Percentiles rank a stretch among this genome's conserved stretches.
phyloP scores from a whole-genome alignment of 163 green algal species.

The Scenedesmus sp. region DNA sequence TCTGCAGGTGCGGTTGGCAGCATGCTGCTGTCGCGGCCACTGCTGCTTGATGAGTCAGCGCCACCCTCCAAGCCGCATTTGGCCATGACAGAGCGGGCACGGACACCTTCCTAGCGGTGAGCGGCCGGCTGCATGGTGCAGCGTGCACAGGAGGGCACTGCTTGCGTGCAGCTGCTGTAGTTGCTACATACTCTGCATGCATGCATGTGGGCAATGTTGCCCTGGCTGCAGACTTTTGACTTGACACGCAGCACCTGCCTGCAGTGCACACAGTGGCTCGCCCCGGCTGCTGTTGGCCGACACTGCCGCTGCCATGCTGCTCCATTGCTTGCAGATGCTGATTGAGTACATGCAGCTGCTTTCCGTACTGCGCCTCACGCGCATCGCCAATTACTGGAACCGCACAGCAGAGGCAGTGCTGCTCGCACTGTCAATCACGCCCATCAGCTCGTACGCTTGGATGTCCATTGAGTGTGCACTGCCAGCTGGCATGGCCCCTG shows the following conservation, averaged over 20 bases:
- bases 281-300: not conserved
- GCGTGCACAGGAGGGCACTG: not conserved
- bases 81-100: not conserved
- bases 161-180: not conserved
- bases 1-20: not conserved
- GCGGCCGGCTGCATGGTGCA: not conserved
- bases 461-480: not conserved
- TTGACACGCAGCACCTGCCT: not conserved
- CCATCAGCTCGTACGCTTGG: not conserved
- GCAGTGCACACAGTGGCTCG: too few relatives aligned
- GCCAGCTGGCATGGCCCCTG: not conserved
- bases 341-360: slow-evolving; percentile 6
- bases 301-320: not conserved
- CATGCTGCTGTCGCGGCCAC: not conserved
- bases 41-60: not conserved
- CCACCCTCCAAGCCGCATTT: not conserved
- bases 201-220: not conserved
- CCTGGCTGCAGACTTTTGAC: not conserved
- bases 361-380: not conserved
- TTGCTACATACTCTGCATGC: not conserved
- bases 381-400: not conserved
- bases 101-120: not conserved
- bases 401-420: not conserved
- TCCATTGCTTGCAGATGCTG: not conserved
- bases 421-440: not conserved